Conservation (phyloP, 495 filamentous ascomycete species). For the Trichoderma erinaceum region DNA sequence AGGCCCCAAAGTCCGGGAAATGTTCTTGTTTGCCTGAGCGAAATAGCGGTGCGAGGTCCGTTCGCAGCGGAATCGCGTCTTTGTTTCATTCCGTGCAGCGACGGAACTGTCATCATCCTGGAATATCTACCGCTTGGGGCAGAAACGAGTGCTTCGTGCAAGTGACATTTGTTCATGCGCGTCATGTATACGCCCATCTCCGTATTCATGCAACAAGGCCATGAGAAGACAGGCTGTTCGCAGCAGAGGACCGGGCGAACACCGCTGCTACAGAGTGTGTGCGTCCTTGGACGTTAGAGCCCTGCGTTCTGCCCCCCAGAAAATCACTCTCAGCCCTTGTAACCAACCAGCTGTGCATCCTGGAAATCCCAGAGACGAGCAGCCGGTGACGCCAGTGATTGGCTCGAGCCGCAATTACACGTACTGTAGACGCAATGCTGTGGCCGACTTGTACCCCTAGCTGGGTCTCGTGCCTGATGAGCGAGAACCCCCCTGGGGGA, state of each 20-base stretch:
- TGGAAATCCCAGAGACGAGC: conserved; percentile 5
- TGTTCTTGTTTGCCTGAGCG: not conserved
- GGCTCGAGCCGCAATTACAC: not conserved
- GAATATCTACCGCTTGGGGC: not conserved
- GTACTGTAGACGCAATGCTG: not conserved
- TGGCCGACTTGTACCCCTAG: not conserved
- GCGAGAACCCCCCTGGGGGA: not conserved
- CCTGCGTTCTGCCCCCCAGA: not conserved
- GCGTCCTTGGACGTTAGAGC: not conserved
- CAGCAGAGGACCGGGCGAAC: not conserved
- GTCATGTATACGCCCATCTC: conserved; percentile 6
- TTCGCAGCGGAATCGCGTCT: not conserved
- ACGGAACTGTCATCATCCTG: not conserved
- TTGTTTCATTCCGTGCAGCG: not conserved
- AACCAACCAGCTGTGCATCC: not conserved
- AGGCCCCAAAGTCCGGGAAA: not conserved
- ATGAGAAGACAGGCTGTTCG: not conserved
- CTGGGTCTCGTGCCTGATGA: not conserved
- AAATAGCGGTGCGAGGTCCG: conserved; percentile 11
- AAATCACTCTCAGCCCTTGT: not conserved
- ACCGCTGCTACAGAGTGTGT: not conserved
- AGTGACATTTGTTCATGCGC: conserved; percentile 1
- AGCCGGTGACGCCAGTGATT: not conserved
- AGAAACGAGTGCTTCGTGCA: not conserved
- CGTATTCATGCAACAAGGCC: conserved; percentile 8